These are phyloP conservation scores for Yamagishiella unicocca DNA, from an alignment of 139 green algal genomes.

Conservation along the genomic window DNA sequence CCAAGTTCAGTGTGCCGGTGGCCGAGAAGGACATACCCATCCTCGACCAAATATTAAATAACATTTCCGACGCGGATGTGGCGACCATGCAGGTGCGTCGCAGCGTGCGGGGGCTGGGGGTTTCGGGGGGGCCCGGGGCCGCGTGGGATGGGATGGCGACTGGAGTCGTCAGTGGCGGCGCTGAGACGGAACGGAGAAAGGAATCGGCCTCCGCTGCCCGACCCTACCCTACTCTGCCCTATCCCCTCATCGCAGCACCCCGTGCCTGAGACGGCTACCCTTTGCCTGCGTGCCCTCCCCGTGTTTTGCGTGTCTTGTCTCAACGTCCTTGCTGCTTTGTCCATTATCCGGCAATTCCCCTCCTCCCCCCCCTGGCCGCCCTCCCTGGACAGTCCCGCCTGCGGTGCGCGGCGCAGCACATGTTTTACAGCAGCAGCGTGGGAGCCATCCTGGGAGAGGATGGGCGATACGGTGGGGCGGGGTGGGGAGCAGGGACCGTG, in stretches of 20 bases:
- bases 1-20: slow-evolving; percentile 41
- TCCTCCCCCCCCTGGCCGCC: too few species aligned
- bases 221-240: too few species aligned
- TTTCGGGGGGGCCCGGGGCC: neutral
- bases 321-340: too few species aligned
- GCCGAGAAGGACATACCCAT: slow-evolving; percentile 43
- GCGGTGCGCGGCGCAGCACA: slow-evolving; percentile 50
- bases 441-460: slow-evolving; percentile 51
- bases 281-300: too few species aligned
- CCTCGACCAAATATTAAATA: slow-evolving; percentile 19
- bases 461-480: slow-evolving; percentile 45
- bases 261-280: too few species aligned
- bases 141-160: too few species aligned
- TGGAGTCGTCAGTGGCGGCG: too few species aligned
- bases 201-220: slow-evolving; percentile 22
- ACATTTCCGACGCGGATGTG: neutral
- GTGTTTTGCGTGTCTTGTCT: slow-evolving; percentile 8
- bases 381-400: slow-evolving; percentile 15
- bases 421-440: slow-evolving; percentile 54
- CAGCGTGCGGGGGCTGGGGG: neutral
- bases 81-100: slow-evolving; percentile 53
- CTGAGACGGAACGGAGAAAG: too few species aligned
- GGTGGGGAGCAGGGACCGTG: too few species aligned
- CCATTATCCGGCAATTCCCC: too few species aligned
- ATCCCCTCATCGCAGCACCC: too few species aligned